Evolutionary conservation across 2,329 filamentous ascomycete species (phyloP).

Genomic region (Penicillium sp.): DNA sequence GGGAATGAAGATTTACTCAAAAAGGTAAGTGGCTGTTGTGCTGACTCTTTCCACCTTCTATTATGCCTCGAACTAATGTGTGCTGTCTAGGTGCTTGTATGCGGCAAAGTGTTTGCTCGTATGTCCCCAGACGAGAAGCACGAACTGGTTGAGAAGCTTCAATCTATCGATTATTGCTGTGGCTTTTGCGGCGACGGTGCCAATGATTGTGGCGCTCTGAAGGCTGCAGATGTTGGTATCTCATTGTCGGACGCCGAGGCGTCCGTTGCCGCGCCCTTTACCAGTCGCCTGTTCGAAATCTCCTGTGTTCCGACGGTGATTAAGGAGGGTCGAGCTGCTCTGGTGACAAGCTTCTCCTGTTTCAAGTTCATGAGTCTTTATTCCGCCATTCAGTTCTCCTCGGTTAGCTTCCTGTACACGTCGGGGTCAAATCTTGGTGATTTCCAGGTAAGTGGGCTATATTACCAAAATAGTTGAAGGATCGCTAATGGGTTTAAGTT

Average conservation of each 20-base stretch:
- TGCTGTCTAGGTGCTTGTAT: constrained; percentile 64
- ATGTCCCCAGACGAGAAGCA: constrained; percentile 99
- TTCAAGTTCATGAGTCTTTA: constrained; percentile 99
- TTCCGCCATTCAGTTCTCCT: constrained; percentile 97
- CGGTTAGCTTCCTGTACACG: constrained; percentile 91
- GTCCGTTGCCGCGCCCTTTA: constrained; percentile 95
- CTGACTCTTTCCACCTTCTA: neutral
- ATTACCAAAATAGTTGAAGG: neutral
- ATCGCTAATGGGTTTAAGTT: constrained; percentile 46
- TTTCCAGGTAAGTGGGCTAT: constrained; percentile 57
- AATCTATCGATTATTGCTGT: constrained; percentile 87
- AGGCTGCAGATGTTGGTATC: constrained; percentile 94
- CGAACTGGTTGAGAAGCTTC: constrained; percentile 91
- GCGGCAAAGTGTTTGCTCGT: constrained; percentile 85
- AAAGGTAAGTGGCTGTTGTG: constrained; percentile 43
- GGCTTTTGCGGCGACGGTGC: constrained; percentile 97
- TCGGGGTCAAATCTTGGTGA: constrained; percentile 90
- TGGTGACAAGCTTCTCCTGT: constrained; percentile 98
- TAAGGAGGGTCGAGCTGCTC: constrained; percentile 79
- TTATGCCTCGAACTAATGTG: neutral
- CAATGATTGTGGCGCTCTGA: constrained; percentile 93
- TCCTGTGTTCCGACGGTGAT: constrained; percentile 91
- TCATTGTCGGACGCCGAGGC: constrained; percentile 95
- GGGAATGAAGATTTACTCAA: constrained; percentile 70
- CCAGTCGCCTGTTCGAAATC: constrained; percentile 90